Base-by-base conservation (phyloP, 2,329 filamentous ascomycete genomes). In the Ceratocystis harringtonii region DNA sequence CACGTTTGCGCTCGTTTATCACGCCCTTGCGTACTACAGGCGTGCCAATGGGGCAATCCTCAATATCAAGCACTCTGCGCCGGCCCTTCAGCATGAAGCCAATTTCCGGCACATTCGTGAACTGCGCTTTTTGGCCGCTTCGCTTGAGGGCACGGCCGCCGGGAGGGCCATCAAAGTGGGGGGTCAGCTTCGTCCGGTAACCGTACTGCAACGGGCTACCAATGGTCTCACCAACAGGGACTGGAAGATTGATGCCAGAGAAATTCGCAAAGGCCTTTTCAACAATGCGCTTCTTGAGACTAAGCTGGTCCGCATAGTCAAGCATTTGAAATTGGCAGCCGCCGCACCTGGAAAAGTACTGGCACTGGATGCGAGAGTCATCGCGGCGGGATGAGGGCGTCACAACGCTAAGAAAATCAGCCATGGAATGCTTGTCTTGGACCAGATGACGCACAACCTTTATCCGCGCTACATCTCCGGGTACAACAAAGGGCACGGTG, bases 291-390 rank as follows among this genome's bases (percentile, higher is more conserved):
- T 83, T 85, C 79, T 99, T 99, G 75, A 92, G 87, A 57, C 79
- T 80, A 32, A 99, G 83, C 74, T 99, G 94, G 71, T 91, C 88
- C 36, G 81, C 76, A 74, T 97, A 97, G 65, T 90, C 84, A 69
- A 99, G 83, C 90, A 97, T 96, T 78, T 99, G 94, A 75, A 97
- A 92, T 76, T 99, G 94, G 73, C 94, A 99, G 41, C 94, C 94
- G 8, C 88, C 89, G 75, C 94, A 99, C 65, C 80, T 82, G 50
- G 84, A 79, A 72, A 99, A 99, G 79, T 99, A 97, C 70, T 84
- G 81, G 78, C 94, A 99, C 66, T 81, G 81, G 70, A 95, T 81
- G 25, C 89, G 84, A 45, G 81, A 80, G 71, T 94, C 88, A 71
- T 96, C 87, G 71, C 94, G 87, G 65, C 87, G 79, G 0, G 85